Evolutionary conservation across 2,329 filamentous ascomycete species (phyloP).

Genomic region (Fusarium redolens): DNA sequence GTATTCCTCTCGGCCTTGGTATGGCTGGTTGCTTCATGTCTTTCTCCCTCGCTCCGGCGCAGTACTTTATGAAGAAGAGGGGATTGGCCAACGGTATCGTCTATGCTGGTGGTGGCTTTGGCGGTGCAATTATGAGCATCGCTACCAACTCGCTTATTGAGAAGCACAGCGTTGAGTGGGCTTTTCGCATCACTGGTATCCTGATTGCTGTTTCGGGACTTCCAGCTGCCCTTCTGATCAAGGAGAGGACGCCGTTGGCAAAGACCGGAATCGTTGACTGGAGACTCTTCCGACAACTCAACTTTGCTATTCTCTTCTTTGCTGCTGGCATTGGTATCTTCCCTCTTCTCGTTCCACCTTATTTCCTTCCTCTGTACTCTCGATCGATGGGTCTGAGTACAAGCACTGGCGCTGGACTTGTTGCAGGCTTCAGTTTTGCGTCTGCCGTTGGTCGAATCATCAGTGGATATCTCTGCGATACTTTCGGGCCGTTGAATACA

Average conservation of each 20-base stretch:
- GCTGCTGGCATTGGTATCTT: constrained; percentile 68
- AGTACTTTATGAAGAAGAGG: constrained; percentile 65
- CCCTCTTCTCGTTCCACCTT: constrained; percentile 69
- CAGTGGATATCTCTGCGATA: constrained; percentile 65
- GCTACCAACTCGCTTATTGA: constrained; percentile 60
- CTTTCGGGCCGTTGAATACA: constrained; percentile 66
- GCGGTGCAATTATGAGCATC: constrained; percentile 64
- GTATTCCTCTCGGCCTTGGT: constrained; percentile 41
- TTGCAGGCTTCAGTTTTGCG: constrained; percentile 71
- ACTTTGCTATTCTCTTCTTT: constrained; percentile 64
- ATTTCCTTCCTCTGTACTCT: constrained; percentile 69
- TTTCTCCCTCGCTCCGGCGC: constrained; percentile 49
- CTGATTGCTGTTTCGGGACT: constrained; percentile 63
- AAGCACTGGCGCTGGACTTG: constrained; percentile 64
- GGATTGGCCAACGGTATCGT: constrained; percentile 68
- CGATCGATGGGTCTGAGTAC: constrained; percentile 65
- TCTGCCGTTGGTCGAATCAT: constrained; percentile 68
- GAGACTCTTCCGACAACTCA: constrained; percentile 63
- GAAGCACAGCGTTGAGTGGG: constrained; percentile 60
- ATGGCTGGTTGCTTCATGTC: constrained; percentile 47
- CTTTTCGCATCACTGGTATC: constrained; percentile 65
- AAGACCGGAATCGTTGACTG: constrained; percentile 59
- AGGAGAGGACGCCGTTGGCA: constrained; percentile 52
- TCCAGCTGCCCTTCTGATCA: constrained; percentile 65
- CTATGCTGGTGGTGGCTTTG: constrained; percentile 65